phyloP scores from a whole-genome alignment of 2,329 filamentous ascomycete genomes.

The Sporothrix inflata region DNA sequence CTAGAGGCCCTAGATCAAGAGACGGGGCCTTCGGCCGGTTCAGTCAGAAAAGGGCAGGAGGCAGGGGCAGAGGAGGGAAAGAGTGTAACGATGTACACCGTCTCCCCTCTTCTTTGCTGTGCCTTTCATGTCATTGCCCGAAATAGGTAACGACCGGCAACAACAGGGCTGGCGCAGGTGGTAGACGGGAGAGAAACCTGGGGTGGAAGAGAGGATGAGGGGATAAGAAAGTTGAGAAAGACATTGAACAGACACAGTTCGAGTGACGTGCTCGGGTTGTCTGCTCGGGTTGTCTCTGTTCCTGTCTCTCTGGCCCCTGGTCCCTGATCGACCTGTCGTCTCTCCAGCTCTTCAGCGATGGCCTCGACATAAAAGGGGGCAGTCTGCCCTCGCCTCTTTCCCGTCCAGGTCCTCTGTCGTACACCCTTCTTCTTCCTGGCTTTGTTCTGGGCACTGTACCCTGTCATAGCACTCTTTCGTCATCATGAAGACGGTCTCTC shows the following conservation, averaged over 20 bases:
- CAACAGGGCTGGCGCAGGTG: conserved; percentile 1
- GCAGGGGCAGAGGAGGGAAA: background rate
- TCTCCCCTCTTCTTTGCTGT: background rate
- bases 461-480: background rate
- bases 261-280: conserved; percentile 12
- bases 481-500: conserved; percentile 16
- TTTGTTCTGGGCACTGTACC: too few relatives aligned
- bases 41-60: conserved; percentile 24
- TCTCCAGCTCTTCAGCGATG: background rate
- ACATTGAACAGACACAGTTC: background rate
- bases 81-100: conserved; percentile 8
- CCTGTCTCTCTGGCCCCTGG: background rate
- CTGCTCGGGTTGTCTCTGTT: background rate
- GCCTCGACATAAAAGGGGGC: conserved; percentile 4
- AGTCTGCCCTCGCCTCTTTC: background rate
- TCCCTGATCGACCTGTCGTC: background rate
- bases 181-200: conserved; percentile 7
- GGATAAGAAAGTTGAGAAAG: conserved; percentile 7
- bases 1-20: background rate
- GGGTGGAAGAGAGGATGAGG: background rate
- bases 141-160: conserved; percentile 9
- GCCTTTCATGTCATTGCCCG: conserved; percentile 13
- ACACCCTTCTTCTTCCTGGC: background rate
- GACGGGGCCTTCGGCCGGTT: background rate
- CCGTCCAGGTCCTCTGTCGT: background rate